Percentiles rank a stretch among this genome's conserved stretches.
Evolutionary conservation across 495 filamentous ascomycete species (phyloP).

Genomic region (Lophiostoma macrostomum): DNA sequence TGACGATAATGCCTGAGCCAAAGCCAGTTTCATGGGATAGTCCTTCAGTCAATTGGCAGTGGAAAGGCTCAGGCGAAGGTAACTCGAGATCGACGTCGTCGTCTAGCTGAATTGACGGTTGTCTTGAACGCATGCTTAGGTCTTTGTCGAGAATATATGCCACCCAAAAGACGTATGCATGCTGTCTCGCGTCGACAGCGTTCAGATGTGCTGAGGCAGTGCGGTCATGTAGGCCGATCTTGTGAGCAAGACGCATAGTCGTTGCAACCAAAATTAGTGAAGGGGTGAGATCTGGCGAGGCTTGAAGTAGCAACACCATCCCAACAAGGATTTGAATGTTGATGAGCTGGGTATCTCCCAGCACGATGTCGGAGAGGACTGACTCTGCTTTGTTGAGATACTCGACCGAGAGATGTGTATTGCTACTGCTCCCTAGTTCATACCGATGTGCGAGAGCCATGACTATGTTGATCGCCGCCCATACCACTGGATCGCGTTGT

Average conservation of each 20-base stretch:
- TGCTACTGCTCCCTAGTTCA: background rate
- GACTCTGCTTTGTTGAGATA: conserved; percentile 16
- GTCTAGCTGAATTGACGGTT: conserved; percentile 18
- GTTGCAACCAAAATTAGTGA: conserved; percentile 12
- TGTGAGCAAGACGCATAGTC: conserved; percentile 19
- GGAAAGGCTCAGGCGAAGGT: conserved; percentile 12
- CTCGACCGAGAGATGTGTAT: background rate
- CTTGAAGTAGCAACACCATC: conserved; percentile 24
- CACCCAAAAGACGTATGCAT: conserved; percentile 20
- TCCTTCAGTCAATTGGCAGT: background rate
- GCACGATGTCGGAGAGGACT: conserved; percentile 9
- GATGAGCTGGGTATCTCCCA: conserved; percentile 14
- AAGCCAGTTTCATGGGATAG: background rate
- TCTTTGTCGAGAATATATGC: conserved; percentile 30
- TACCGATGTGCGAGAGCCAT: conserved; percentile 18
- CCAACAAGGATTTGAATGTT: conserved; percentile 28
- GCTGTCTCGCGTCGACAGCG: conserved; percentile 12
- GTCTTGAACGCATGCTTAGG: conserved; percentile 22
- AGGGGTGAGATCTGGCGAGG: conserved; percentile 17
- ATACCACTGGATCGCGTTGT: conserved; percentile 22
- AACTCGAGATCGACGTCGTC: conserved; percentile 25
- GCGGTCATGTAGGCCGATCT: conserved; percentile 16
- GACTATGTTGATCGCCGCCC: conserved; percentile 18
- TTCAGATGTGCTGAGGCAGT: conserved; percentile 7
- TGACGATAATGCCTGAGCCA: conserved; percentile 12